Conservation (phyloP, 257 asterid species). For the Marsdenia floribunda region DNA sequence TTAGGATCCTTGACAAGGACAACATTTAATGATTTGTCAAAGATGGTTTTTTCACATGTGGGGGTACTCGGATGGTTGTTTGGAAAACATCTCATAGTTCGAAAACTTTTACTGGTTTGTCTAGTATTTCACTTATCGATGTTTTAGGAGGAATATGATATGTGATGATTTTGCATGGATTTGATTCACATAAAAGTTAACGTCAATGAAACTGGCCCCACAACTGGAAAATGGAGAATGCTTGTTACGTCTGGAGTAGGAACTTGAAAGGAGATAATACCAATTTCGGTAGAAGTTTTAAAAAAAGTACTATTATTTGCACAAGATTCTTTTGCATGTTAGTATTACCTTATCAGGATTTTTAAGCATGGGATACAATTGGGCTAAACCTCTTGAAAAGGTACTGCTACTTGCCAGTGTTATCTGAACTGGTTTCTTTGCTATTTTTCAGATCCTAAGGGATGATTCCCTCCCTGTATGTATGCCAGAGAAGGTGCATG, state of each 20-base stretch:
- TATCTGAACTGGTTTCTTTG: conserved; percentile 10
- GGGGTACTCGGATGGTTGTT: background rate
- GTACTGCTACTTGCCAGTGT: background rate
- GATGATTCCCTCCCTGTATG: conserved; percentile 70
- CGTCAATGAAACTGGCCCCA: background rate
- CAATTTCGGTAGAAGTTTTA: background rate
- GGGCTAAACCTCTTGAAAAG: background rate
- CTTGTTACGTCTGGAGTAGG: background rate
- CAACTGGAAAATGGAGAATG: background rate
- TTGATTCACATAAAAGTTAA: background rate
- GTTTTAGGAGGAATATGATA: background rate
- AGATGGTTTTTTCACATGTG: background rate
- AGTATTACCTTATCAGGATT: background rate
- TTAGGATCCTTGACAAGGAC: background rate
- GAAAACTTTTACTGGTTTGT: background rate
- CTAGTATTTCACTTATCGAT: background rate
- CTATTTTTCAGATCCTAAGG: conserved; percentile 55
- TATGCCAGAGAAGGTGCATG: conserved; percentile 83
- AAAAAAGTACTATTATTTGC: background rate
- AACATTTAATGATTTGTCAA: background rate
- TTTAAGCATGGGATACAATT: background rate
- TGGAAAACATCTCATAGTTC: background rate
- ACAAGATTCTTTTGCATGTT: background rate
- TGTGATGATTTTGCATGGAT: background rate
- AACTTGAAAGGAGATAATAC: background rate